Evolutionary conservation across 805 yeast genomes (phyloP), one percentile per base, ranked within the genome.

Genomic region (Wickerhamiella shivajii): DNA sequence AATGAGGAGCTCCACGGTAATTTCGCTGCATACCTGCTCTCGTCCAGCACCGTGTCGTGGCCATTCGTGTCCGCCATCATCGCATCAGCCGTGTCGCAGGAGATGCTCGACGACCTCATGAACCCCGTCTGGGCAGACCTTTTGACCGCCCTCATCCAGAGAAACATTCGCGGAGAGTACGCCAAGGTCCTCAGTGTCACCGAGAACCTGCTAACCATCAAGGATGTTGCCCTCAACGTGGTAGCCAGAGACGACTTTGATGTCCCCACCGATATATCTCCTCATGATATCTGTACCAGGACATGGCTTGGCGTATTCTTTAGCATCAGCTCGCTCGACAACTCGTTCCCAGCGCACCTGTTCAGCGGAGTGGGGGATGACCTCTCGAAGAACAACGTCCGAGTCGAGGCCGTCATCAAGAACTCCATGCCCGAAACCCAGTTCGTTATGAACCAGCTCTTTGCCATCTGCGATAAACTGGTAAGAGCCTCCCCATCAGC

Each of bases 241-340:
- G 63, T 81, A 2, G 59, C 69, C 42, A 57, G 74, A 25, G 68
- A 71, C 30, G 64, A 64, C 1, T 75, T 77, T 49, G 55, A 56
- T 10, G 29, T 46, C 61, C 69, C 64, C 1, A 61, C 63, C 6
- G 55, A 61, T 31, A 42, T 52, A 10, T 56, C 66, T 8, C 70
- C 77, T 1, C 54, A 65, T 12, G 63, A 66, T 29, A 67, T 67
- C 46, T 92, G 79, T 47, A 57, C 58, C 11, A 60, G 62, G 16
- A 70, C 93, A 0, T 53, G 80, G 12, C 56, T 87, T 35, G 97
- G 96, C 2, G 77, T 93, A 6, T 61, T 83, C 19, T 65, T 81
- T 35, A 62, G 74, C 37, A 55, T 83, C 15, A 79, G 93, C 1
- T 93, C 95, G 0, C 56, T 84, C 29, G 64, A 69, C 29, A 63